A percentile compares a stretch with the other conserved stretches of the same genome.
Conservation (phyloP, 2,329 filamentous ascomycete genomes). For the Hansfordia pulvinata region DNA sequence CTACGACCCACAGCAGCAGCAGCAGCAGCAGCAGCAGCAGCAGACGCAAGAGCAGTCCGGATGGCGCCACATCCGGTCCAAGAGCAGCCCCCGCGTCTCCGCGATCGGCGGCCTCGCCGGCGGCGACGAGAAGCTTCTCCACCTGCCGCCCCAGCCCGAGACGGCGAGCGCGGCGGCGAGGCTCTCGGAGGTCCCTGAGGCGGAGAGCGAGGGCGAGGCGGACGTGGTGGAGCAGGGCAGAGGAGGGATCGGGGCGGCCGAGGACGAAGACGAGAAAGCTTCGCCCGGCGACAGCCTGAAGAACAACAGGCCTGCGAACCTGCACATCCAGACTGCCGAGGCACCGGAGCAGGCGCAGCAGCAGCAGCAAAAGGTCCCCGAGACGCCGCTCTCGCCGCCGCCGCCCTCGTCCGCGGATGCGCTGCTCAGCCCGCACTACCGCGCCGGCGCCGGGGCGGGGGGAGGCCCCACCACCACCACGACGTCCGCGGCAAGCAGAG, state of each 20-base stretch:
- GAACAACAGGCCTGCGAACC: too few species aligned
- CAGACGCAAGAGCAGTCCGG: neutral
- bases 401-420: too few species aligned
- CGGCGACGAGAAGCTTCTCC: neutral
- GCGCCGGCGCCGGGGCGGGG: too few species aligned
- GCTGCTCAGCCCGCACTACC: too few species aligned
- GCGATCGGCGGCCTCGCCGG: neutral
- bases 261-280: slow-evolving; percentile 18
- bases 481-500: slow-evolving; percentile 19
- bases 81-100: neutral
- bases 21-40: neutral
- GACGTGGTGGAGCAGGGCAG: slow-evolving; percentile 8
- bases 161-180: too few species aligned
- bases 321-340: too few species aligned
- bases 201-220: neutral
- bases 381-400: too few species aligned
- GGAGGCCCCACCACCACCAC: too few species aligned
- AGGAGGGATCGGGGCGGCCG: slow-evolving; percentile 8
- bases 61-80: neutral
- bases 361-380: too few species aligned
- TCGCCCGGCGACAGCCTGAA: too few species aligned
- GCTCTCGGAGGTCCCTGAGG: neutral
- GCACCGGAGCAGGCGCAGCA: too few species aligned
- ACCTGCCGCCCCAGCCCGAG: neutral
- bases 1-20: too few species aligned